A percentile compares a stretch with the other conserved stretches of the same genome.
Evolutionary conservation across 306 rosid genomes (phyloP).

Genomic region (Rosa chinensis): DNA sequence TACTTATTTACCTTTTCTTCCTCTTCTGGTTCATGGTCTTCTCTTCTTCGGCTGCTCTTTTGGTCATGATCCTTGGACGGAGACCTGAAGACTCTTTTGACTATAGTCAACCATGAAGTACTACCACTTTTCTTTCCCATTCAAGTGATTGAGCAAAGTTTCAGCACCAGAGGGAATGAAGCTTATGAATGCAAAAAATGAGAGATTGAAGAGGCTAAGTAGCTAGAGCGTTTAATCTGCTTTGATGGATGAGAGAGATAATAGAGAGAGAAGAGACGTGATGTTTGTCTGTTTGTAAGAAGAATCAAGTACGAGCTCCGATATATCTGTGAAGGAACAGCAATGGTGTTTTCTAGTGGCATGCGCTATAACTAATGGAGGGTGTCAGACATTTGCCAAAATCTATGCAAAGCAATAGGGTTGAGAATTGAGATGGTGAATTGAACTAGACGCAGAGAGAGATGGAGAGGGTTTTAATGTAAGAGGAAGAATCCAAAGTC

Average conservation of each 20-base stretch:
- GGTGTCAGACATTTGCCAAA: constrained; percentile 28
- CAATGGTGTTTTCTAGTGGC: constrained; percentile 19
- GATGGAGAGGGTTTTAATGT: constrained; percentile 9
- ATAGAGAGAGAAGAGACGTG: constrained; percentile 4
- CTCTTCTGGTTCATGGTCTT: constrained; percentile 30
- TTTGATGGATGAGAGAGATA: neutral
- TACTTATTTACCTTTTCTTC: constrained; percentile 26
- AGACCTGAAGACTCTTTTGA: constrained; percentile 37
- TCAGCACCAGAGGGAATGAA: neutral
- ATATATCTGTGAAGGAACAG: constrained; percentile 11
- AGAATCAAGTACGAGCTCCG: constrained; percentile 10
- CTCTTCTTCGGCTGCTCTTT: constrained; percentile 23
- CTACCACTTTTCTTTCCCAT: constrained; percentile 36
- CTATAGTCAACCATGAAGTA: constrained; percentile 31
- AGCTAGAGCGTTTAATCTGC: neutral
- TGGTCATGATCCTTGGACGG: constrained; percentile 23
- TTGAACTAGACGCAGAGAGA: neutral
- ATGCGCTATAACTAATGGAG: constrained; percentile 24
- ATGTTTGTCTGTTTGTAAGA: constrained; percentile 8
- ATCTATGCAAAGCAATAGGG: constrained; percentile 22
- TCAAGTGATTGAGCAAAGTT: neutral
- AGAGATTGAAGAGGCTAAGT: neutral
- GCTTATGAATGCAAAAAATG: neutral
- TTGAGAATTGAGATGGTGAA: constrained; percentile 21
- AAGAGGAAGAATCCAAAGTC: constrained; percentile 29